Evolutionary conservation across 371 early-diverging fungal species (phyloP).

Genomic region (Mucor racemosus): DNA sequence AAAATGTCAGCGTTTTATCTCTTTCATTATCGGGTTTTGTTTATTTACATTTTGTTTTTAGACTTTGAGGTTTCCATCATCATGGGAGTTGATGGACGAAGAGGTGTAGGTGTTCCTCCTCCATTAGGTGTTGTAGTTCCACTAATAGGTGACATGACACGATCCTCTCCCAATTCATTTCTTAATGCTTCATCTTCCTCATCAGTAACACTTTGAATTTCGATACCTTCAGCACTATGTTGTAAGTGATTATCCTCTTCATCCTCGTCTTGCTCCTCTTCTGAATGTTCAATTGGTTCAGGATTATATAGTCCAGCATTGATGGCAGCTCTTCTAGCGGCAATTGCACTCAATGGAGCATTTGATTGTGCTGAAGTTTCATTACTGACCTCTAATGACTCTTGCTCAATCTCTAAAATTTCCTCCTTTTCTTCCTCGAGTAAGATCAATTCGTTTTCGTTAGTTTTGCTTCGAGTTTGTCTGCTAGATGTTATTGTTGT

Average conservation of each 20-base stretch:
- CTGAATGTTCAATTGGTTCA: constrained; percentile 3
- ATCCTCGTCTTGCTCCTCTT: constrained; percentile 14
- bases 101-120: background rate
- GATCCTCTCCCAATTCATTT: constrained; percentile 2
- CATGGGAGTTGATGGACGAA: background rate
- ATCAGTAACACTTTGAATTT: background rate
- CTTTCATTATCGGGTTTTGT: background rate
- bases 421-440: background rate
- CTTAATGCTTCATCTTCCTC: constrained; percentile 8
- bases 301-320: constrained; percentile 21
- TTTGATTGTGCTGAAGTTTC: too few relatives aligned
- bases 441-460: background rate
- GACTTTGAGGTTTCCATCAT: background rate
- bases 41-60: constrained; percentile 8
- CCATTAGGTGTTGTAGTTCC: constrained; percentile 21
- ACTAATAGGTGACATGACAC: constrained; percentile 10
- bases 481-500: background rate
- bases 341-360: constrained; percentile 28
- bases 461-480: background rate
- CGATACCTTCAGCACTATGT: constrained; percentile 1
- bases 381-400: background rate
- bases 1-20: background rate
- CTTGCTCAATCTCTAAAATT: background rate
- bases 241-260: background rate
- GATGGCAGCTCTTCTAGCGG: constrained; percentile 29